A percentile compares a stretch with the other conserved stretches of the same genome.
These are phyloP conservation scores for Dothideomycetes sp. DNA, from an alignment of 2,329 filamentous ascomycete species.

Conservation along the genomic window DNA sequence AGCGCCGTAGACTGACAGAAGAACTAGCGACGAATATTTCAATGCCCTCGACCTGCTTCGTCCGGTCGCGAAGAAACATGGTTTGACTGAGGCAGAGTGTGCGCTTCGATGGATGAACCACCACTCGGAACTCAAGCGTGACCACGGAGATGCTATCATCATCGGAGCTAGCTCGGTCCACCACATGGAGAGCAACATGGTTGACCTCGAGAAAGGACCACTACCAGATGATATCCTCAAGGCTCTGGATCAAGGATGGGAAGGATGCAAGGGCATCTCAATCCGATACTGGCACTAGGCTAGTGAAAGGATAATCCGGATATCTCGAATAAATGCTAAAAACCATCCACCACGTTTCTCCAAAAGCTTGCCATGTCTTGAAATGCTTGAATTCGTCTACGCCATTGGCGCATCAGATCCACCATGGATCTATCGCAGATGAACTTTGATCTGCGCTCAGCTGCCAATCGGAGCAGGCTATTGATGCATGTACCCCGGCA, in stretches of 20 bases:
- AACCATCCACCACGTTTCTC: too few relatives aligned
- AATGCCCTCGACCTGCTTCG: constrained; percentile 31
- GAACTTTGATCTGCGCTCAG: too few relatives aligned
- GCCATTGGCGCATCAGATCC: too few relatives aligned
- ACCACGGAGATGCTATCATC: constrained; percentile 26
- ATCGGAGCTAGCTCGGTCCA: constrained; percentile 26
- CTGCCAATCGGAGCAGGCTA: too few relatives aligned
- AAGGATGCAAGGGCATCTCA: constrained; percentile 18
- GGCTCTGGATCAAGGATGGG: constrained; percentile 28
- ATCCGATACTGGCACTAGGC: constrained; percentile 24
- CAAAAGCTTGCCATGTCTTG: too few relatives aligned
- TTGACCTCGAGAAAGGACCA: constrained; percentile 27
- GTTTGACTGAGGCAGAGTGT: constrained; percentile 30
- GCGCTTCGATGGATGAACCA: constrained; percentile 36
- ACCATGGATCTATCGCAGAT: too few relatives aligned
- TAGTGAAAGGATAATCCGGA: too few relatives aligned
- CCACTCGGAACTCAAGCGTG: constrained; percentile 26
- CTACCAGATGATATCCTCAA: constrained; percentile 29
- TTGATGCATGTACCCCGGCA: too few relatives aligned
- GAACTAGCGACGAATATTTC: constrained; percentile 32
- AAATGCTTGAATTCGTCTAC: too few relatives aligned
- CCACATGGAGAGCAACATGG: constrained; percentile 29
- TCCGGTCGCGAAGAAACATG: constrained; percentile 26
- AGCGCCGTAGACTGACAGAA: too few relatives aligned
- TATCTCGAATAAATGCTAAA: too few relatives aligned